Conservation (phyloP, 371 early-diverging fungal genomes). For the Fennellomyces sp. region DNA sequence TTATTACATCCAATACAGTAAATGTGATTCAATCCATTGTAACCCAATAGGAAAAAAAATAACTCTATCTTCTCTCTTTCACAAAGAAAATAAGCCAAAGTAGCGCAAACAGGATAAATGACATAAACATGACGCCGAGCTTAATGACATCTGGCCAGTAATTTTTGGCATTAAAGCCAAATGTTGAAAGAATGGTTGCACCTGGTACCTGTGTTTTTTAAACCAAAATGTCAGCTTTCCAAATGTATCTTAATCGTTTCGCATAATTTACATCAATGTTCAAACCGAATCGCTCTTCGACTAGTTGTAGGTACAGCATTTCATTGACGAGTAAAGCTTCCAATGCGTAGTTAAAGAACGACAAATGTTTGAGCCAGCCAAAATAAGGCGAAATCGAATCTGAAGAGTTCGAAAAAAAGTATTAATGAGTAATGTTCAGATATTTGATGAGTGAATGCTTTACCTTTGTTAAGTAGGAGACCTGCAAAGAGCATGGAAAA, state of each 20-base stretch:
- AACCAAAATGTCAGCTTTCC: neutral
- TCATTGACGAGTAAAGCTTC: slow-evolving; percentile 92
- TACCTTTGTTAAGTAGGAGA: slow-evolving; percentile 82
- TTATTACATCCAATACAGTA: neutral
- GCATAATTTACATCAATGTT: slow-evolving; percentile 66
- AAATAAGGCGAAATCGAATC: slow-evolving; percentile 79
- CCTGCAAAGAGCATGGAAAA: slow-evolving; percentile 93
- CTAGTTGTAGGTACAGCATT: slow-evolving; percentile 73
- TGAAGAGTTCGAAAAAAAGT: neutral
- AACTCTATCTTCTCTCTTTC: slow-evolving; percentile 77
- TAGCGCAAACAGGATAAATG: slow-evolving; percentile 73
- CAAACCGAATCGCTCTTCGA: slow-evolving; percentile 81
- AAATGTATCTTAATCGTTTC: neutral
- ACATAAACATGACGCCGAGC: slow-evolving; percentile 60
- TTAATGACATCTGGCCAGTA: slow-evolving; percentile 85
- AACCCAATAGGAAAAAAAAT: too few relatives aligned
- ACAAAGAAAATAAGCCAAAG: slow-evolving; percentile 84
- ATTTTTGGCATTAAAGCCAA: slow-evolving; percentile 86
- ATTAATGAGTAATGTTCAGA: neutral
- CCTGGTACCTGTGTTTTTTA: slow-evolving; percentile 67
- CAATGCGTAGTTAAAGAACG: slow-evolving; percentile 88
- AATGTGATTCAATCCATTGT: too few relatives aligned
- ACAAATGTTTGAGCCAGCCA: slow-evolving; percentile 78
- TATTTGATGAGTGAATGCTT: too few relatives aligned
- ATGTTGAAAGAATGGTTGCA: slow-evolving; percentile 83